These are phyloP conservation scores for Tylopilus subfusipes DNA, from an alignment of 768 basidiomycete species.

Conservation along the genomic window DNA sequence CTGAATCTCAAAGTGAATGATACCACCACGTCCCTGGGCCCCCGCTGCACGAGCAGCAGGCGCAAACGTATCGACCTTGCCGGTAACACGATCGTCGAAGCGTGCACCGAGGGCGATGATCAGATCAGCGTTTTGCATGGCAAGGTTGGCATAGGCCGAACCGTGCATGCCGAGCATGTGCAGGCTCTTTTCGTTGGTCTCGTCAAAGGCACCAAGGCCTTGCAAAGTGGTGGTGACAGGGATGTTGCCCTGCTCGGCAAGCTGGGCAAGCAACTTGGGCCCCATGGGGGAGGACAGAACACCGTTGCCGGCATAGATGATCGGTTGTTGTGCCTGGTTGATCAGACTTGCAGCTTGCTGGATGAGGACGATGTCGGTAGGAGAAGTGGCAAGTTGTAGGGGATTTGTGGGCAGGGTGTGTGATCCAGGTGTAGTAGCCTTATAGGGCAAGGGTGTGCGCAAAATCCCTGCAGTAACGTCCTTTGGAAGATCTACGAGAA, in stretches of 20 bases:
- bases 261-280: conserved; percentile 73
- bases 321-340: conserved; percentile 84
- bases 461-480: conserved; percentile 95
- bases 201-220: conserved; percentile 94
- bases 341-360: conserved; percentile 85
- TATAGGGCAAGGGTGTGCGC: conserved; percentile 78
- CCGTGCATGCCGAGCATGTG: conserved; percentile 99
- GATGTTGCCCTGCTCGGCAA: conserved; percentile 84
- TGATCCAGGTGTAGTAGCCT: conserved; percentile 80
- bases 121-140: conserved; percentile 96
- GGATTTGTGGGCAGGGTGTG: conserved; percentile 74
- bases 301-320: conserved; percentile 93
- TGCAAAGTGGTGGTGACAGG: conserved; percentile 97
- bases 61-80: conserved; percentile 84
- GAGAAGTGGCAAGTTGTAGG: conserved; percentile 52
- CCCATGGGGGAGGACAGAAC: conserved; percentile 79
- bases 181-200: conserved; percentile 77
- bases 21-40: conserved; percentile 81
- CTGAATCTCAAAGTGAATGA: conserved; percentile 98
- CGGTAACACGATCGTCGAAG: conserved; percentile 98
- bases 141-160: conserved; percentile 92
- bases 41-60: conserved; percentile 89
- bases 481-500: conserved; percentile 98
- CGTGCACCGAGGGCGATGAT: conserved; percentile 96
- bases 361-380: conserved; percentile 65